Conservation (phyloP, 257 asterid genomes). For the Scutellaria minor region DNA sequence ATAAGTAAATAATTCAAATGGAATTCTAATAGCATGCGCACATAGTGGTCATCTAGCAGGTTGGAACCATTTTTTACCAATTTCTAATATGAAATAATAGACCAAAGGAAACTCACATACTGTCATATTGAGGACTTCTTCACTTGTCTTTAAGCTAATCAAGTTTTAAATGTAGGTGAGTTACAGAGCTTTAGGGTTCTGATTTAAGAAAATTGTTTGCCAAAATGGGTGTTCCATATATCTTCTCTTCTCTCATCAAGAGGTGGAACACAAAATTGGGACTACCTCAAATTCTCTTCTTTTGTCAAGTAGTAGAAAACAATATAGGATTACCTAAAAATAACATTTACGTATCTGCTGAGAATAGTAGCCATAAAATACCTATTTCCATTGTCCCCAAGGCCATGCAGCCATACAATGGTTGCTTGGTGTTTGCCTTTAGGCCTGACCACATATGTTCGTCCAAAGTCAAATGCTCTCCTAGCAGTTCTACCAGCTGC, state of each 20-base stretch:
- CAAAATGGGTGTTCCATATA: background rate
- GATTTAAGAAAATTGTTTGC: background rate
- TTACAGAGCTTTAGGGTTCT: background rate
- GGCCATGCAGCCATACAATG: constrained; percentile 88
- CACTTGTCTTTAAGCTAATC: too few species aligned
- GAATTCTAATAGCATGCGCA: too few species aligned
- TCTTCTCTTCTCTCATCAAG: background rate
- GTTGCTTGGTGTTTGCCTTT: constrained; percentile 89
- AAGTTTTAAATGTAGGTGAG: too few species aligned
- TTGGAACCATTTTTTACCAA: too few species aligned
- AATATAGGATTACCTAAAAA: constrained; percentile 5
- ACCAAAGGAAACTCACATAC: too few species aligned
- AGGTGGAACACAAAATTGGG: background rate
- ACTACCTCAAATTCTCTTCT: background rate
- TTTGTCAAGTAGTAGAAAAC: background rate
- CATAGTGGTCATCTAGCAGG: too few species aligned
- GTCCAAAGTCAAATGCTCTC: constrained; percentile 75
- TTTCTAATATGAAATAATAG: too few species aligned
- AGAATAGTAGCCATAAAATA: constrained; percentile 34
- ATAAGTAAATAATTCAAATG: too few species aligned
- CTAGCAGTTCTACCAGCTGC: constrained; percentile 59
- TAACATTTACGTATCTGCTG: background rate
- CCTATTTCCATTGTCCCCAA: constrained; percentile 87
- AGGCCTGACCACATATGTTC: constrained; percentile 79
- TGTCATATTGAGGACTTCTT: too few species aligned